A percentile compares a stretch with the other conserved stretches of the same genome.
Conservation (phyloP, 306 rosid species). For the Mimosa pudica region DNA sequence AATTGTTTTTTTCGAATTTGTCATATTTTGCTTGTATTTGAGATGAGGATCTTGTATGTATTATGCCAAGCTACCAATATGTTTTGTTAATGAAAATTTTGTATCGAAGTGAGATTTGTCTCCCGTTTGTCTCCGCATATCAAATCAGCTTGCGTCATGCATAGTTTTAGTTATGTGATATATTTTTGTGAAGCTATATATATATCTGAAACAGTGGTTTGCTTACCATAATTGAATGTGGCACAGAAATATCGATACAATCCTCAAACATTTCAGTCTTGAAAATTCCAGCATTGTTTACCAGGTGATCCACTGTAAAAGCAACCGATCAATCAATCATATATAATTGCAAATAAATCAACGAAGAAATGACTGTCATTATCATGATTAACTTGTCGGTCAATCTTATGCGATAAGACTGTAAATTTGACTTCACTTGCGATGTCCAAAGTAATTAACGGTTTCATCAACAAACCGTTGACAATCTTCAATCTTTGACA, state of each 20-base stretch:
- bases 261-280: constrained; percentile 41
- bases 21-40: too few species aligned
- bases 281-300: constrained; percentile 66
- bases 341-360: background rate
- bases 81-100: too few species aligned
- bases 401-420: background rate
- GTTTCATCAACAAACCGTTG: constrained; percentile 60
- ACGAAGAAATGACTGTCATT: background rate
- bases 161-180: too few species aligned
- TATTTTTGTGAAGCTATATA: too few species aligned
- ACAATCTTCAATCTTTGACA: constrained; percentile 55
- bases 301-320: constrained; percentile 75
- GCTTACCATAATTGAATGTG: constrained; percentile 33
- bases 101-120: too few species aligned
- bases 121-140: too few species aligned
- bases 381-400: background rate
- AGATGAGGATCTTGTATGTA: too few species aligned
- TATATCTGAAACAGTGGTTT: background rate
- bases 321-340: background rate
- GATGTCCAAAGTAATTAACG: constrained; percentile 48
- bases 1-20: too few species aligned
- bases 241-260: background rate
- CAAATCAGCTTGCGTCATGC: too few species aligned
- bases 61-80: too few species aligned
- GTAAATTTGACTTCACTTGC: constrained; percentile 39